Base-by-base conservation (phyloP, 108 stramenopile species). In the Fragilaria radians region DNA sequence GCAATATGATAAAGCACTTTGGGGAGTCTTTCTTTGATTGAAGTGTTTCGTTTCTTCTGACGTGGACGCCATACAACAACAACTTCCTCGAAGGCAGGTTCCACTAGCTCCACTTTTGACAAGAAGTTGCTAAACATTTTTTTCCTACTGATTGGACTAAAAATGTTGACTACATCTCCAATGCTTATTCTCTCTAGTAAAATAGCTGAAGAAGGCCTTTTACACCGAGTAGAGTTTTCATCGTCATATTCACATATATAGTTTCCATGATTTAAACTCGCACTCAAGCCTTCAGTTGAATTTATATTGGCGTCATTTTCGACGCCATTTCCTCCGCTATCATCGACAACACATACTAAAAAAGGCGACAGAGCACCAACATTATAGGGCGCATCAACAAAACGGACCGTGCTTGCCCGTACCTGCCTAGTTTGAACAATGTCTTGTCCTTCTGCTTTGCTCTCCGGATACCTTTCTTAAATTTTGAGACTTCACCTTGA, bases 41-140 rank as follows among this genome's bases (percentile, higher is more conserved):
- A 49, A 2, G 62, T 53, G 42, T 42, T 54, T 4, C 30, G 47
- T 32, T 63, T 77, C 17, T 63, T 58, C 25, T 57, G 64, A 22
- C 58, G 19, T 22, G 82, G 85, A 30, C 82, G 62, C 82, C 84
- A 89, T 32, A 89, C 62, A 1, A 82, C 80, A n/a, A 89, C 68
- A n/a, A 86, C 70, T 57, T 88, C 87, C 71, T 87, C 80, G 58
- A 77, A 93, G 0, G 87, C 80, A 26, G 87, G 91, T 62, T 89
- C 91, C 29, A 83, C 76, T 5, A 93, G 72, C 48, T 82, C 73
- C 1, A 78, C 78, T 55, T 67, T 72, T 17, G 69, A 55, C 57
- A 89, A 73, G 50, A 79, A 59, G 21, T 75, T 70, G 4, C 48
- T 56, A n/a, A 92, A 26, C 1, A 88, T 49, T 3, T 64, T 62